Conservation (phyloP, 1,284 basidiomycete genomes). For the Leccinum colubrinum region DNA sequence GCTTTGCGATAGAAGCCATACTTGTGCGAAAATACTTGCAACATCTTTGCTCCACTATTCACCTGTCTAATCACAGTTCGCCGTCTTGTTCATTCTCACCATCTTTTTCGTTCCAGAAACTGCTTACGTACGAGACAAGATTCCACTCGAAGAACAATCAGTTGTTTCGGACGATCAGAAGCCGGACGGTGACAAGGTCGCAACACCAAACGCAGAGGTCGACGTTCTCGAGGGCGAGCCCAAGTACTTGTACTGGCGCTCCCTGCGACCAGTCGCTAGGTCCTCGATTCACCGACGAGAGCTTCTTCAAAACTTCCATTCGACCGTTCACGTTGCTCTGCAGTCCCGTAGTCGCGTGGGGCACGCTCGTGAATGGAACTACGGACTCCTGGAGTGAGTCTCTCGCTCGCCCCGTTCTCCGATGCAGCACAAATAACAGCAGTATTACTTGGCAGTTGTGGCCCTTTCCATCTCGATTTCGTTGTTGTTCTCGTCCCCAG, state of each 20-base stretch:
- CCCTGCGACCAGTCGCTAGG: not conserved
- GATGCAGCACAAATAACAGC: not conserved
- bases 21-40: not conserved
- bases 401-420: not conserved
- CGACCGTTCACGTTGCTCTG: not conserved
- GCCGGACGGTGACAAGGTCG: not conserved
- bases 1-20: not conserved
- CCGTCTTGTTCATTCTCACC: not conserved
- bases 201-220: not conserved
- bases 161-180: not conserved
- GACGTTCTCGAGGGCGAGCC: not conserved
- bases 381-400: not conserved
- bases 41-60: not conserved
- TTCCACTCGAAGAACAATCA: not conserved
- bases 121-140: not conserved
- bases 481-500: not conserved
- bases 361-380: not conserved
- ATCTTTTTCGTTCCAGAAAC: not conserved
- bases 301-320: not conserved
- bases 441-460: not conserved
- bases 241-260: not conserved
- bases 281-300: not conserved
- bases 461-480: not conserved
- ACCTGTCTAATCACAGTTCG: not conserved
- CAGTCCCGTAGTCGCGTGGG: not conserved